A percentile compares a stretch with the other conserved stretches of the same genome.
These are phyloP conservation scores for Colletotrichum cordylinicola DNA, from an alignment of 2,329 filamentous ascomycete species.

Conservation along the genomic window DNA sequence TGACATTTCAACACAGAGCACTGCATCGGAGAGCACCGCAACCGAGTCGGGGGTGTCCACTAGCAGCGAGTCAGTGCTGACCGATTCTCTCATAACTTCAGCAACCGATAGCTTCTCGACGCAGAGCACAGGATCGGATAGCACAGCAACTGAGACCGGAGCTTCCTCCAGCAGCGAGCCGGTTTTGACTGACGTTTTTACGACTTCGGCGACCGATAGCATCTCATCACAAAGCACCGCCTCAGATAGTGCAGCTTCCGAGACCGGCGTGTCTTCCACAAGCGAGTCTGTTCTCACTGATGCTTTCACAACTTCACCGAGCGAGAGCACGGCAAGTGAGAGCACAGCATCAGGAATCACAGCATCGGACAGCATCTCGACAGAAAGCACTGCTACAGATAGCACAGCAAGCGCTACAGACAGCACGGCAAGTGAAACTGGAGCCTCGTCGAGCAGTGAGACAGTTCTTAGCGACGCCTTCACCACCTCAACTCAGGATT, in stretches of 20 bases:
- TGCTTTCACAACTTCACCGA: background rate
- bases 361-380: background rate
- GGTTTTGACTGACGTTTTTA: background rate
- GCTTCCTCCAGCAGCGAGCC: background rate
- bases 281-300: background rate
- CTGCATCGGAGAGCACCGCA: background rate
- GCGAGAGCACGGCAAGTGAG: background rate
- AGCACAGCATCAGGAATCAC: background rate
- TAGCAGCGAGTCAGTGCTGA: background rate
- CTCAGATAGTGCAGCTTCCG: background rate
- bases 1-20: background rate
- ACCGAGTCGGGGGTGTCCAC: background rate
- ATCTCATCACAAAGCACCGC: background rate
- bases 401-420: background rate
- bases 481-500: background rate
- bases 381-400: background rate
- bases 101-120: background rate
- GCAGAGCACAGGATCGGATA: background rate
- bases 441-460: background rate
- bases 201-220: background rate
- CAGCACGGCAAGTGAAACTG: background rate
- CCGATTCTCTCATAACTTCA: background rate
- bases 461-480: background rate
- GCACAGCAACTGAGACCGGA: background rate
- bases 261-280: background rate